These are phyloP conservation scores for Adansonia rubrostipa DNA, from an alignment of 441 rosid species.

Conservation along the genomic window DNA sequence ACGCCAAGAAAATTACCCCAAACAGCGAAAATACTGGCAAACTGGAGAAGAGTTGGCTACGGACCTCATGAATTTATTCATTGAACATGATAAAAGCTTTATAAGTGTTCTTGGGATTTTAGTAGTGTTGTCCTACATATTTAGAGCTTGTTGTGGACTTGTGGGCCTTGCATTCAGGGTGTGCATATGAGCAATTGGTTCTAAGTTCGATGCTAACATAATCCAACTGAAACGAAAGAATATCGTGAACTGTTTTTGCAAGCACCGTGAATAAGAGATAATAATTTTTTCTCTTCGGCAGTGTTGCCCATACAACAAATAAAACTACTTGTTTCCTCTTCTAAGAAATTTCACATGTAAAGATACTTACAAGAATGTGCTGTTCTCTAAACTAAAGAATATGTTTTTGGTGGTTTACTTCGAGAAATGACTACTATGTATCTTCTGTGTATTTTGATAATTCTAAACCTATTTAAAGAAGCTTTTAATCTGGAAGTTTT, in stretches of 20 bases:
- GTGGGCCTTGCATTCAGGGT: constrained; percentile 8
- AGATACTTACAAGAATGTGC: neutral
- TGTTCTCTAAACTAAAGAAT: neutral
- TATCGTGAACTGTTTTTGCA: neutral
- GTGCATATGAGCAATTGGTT: neutral
- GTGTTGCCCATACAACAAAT: neutral
- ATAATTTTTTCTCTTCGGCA: neutral
- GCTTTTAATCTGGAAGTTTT: neutral
- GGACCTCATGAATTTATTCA: neutral
- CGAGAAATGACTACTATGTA: neutral
- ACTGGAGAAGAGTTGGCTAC: neutral
- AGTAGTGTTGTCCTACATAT: neutral
- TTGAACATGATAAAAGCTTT: neutral
- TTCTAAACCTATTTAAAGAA: neutral
- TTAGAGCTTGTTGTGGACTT: neutral
- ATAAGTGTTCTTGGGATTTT: constrained; percentile 7
- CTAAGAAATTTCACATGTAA: neutral
- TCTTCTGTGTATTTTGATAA: neutral
- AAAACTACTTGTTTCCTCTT: neutral
- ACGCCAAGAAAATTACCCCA: neutral
- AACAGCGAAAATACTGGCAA: neutral
- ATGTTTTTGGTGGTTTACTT: neutral
- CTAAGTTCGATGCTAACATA: neutral
- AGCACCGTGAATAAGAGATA: neutral
- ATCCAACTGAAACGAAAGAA: neutral